Conservation (phyloP, 2,329 filamentous ascomycete genomes). For the Phymatotrichopsis omnivora region DNA sequence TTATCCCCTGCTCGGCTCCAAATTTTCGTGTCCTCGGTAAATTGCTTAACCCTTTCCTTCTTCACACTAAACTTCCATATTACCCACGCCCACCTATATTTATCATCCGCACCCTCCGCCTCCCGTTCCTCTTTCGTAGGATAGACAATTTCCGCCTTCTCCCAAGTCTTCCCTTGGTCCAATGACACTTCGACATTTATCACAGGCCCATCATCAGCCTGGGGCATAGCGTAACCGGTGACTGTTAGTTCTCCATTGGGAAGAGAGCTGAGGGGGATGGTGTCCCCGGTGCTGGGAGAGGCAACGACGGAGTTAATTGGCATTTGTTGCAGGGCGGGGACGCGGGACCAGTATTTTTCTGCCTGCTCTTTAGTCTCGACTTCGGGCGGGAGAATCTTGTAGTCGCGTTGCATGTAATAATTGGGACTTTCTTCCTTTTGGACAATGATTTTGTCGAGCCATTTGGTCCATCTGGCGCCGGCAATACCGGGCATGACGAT, state of each 20-base stretch:
- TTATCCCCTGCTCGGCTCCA: conserved; percentile 46
- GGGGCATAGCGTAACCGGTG: conserved; percentile 47
- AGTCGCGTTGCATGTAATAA: conserved; percentile 50
- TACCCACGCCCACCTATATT: conserved; percentile 45
- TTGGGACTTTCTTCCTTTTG: conserved; percentile 44
- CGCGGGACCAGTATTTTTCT: conserved; percentile 43
- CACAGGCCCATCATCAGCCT: conserved; percentile 45
- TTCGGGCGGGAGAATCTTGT: conserved; percentile 48
- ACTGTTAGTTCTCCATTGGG: conserved; percentile 34
- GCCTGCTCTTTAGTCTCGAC: conserved; percentile 42
- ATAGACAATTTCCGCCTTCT: conserved; percentile 38
- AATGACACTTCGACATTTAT: conserved; percentile 44
- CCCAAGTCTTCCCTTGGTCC: conserved; percentile 44
- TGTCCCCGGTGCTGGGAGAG: conserved; percentile 40
- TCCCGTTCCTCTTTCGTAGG: conserved; percentile 21
- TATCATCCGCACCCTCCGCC: conserved; percentile 32
- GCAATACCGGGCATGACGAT: conserved; percentile 45
- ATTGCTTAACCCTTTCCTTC: conserved; percentile 37
- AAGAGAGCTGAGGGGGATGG: conserved; percentile 34
- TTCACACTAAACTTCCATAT: conserved; percentile 39
- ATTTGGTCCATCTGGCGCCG: conserved; percentile 47
- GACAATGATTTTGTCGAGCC: conserved; percentile 46
- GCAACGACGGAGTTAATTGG: conserved; percentile 48
- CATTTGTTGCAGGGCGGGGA: conserved; percentile 46
- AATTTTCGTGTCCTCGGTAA: conserved; percentile 39